Conservation (phyloP, 108 stramenopile genomes). For the Seminavis robusta region DNA sequence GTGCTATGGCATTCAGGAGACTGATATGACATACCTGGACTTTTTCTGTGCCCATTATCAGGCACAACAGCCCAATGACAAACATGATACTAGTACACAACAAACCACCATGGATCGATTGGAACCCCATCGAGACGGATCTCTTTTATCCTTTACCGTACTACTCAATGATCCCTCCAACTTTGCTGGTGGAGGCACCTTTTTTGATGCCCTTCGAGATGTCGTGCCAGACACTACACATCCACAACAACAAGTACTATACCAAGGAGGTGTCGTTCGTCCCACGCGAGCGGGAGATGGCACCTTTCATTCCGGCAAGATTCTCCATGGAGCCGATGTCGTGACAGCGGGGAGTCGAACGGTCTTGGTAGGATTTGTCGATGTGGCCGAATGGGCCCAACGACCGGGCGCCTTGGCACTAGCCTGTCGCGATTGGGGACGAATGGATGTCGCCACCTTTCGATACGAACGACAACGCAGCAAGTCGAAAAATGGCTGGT, state of each 20-base stretch:
- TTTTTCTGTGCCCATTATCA: slow-evolving; percentile 75
- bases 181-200: slow-evolving; percentile 72
- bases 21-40: slow-evolving; percentile 59
- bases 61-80: slow-evolving; percentile 23
- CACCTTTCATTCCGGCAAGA: slow-evolving; percentile 62
- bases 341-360: slow-evolving; percentile 58
- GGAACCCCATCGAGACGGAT: slow-evolving; percentile 71
- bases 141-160: slow-evolving; percentile 61
- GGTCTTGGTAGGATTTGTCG: slow-evolving; percentile 71
- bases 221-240: slow-evolving; percentile 18
- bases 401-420: slow-evolving; percentile 38
- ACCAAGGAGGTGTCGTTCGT: slow-evolving; percentile 38
- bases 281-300: slow-evolving; percentile 50
- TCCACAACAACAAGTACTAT: slow-evolving; percentile 29
- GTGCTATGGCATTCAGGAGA: slow-evolving; percentile 42
- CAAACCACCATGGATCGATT: slow-evolving; percentile 63
- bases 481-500: slow-evolving; percentile 34
- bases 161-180: slow-evolving; percentile 47
- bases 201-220: slow-evolving; percentile 70
- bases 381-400: slow-evolving; percentile 47
- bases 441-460: slow-evolving; percentile 60
- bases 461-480: slow-evolving; percentile 25
- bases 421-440: slow-evolving; percentile 63
- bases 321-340: slow-evolving; percentile 68
- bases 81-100: slow-evolving; percentile 17